Conservation (phyloP, 345 rosid genomes). For the Passiflora organensis region DNA sequence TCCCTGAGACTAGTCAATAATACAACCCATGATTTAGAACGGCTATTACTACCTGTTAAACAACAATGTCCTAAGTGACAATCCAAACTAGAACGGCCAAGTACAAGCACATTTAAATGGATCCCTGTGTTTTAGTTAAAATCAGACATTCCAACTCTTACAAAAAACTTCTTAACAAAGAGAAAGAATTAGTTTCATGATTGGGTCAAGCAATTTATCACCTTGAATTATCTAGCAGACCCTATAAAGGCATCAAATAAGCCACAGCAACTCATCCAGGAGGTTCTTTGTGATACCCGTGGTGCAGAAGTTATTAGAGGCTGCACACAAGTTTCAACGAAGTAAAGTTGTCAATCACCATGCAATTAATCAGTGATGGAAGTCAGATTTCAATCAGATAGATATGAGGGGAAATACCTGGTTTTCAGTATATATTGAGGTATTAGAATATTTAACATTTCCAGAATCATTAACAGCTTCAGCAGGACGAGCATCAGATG, state of each 20-base stretch:
- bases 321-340: constrained; percentile 41
- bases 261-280: constrained; percentile 78
- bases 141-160: too few relatives aligned
- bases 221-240: constrained; percentile 66
- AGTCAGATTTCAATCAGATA: constrained; percentile 10
- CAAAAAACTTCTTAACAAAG: too few relatives aligned
- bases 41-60: too few relatives aligned
- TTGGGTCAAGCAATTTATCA: too few relatives aligned
- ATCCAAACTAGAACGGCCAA: too few relatives aligned
- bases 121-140: too few relatives aligned
- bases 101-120: too few relatives aligned
- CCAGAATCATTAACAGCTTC: constrained; percentile 26
- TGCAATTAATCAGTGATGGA: not conserved
- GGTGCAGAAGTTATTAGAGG: constrained; percentile 39
- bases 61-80: too few relatives aligned
- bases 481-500: constrained; percentile 20
- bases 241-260: constrained; percentile 60
- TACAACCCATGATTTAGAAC: too few relatives aligned
- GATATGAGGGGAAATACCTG: constrained; percentile 40
- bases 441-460: constrained; percentile 27
- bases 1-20: too few relatives aligned
- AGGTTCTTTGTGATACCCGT: constrained; percentile 46
- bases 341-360: constrained; percentile 10
- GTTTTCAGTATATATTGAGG: constrained; percentile 38
- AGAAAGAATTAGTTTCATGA: too few relatives aligned